Base-by-base conservation (phyloP, 1,284 basidiomycete species). In the Wolfiporia cocos region DNA sequence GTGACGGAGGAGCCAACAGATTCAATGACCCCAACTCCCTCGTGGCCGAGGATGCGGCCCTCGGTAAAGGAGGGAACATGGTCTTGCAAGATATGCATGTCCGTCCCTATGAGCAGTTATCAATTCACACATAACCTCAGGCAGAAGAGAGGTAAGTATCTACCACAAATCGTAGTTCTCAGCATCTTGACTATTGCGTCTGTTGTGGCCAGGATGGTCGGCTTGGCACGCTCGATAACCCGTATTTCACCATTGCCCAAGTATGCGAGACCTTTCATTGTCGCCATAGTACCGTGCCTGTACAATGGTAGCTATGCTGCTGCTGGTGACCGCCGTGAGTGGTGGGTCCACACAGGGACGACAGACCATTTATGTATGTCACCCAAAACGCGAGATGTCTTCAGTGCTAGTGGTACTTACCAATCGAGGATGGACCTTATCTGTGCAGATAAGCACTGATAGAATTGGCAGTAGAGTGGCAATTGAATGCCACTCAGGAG, bases 81-180 rank as follows among this genome's bases (percentile, higher is more conserved):
- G 34, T 56, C 58, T 39, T 58, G 54, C 33, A 60, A 46, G 22
- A 58, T 60, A 40, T 58, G 58, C 7, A 60, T 51, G 40, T 60
- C 58, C 20, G 58, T 60, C 9, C 54, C 53, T 41, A 29, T 3
- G 20, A 20, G 11, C 5, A 20, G 20, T 36, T n/a, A n/a, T n/a
- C 12, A 20, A 5, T 9, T 9, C 10, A 9, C 9, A 23, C 9
- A n/a, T n/a, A n/a, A n/a, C 5, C 28, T 24, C 9, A 5, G n/a
- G 29, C 23, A 20, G 14, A 18, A 29, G 9, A 9, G 12, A 10
- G n/a, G n/a, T n/a, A n/a, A 21, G 34, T 10, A 39, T 49, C 4
- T 39, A 56, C 58, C 58, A 36, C 58, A 60, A 39, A 60, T 60
- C 4, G 56, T 53, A 18, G 49, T 46, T 32, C 57, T 54, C 2